phyloP scores from a whole-genome alignment of 176 grass and related monocot genomes.

The Carex cristatella region DNA sequence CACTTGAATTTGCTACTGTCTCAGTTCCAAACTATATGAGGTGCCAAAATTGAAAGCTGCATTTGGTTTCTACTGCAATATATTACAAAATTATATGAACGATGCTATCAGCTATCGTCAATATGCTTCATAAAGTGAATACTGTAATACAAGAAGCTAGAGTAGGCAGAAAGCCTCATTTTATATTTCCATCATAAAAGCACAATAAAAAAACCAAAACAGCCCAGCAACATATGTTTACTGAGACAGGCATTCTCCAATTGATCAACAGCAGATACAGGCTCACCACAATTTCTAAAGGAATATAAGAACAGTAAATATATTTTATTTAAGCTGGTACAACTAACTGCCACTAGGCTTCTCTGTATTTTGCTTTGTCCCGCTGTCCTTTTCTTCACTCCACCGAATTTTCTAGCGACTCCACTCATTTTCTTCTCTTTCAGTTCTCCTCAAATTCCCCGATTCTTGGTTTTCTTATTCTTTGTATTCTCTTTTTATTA shows the following conservation, averaged over 20 bases:
- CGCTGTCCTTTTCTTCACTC: not conserved
- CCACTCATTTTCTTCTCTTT: not conserved
- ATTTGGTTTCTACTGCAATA: not conserved
- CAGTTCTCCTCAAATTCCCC: not conserved
- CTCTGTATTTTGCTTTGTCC: not conserved
- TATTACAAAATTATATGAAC: not conserved
- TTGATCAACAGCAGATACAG: not conserved
- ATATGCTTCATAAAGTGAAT: no score
- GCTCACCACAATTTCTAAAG: not conserved
- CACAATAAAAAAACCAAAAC: not conserved
- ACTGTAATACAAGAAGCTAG: not conserved
- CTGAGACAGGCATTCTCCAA: not conserved
- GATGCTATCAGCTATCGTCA: not conserved
- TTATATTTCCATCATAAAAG: not conserved
- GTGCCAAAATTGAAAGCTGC: not conserved
- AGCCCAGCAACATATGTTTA: not conserved
- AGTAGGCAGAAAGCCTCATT: not conserved
- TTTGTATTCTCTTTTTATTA: not conserved
- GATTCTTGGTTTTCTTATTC: not conserved
- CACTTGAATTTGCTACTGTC: not conserved
- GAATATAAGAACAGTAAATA: not conserved
- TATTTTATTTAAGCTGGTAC: not conserved
- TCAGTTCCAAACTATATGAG: not conserved
- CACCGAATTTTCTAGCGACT: no score
- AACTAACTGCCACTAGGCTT: constrained; percentile 15